Evolutionary conservation across 1,139 yeast species (phyloP).

Genomic region (Pichia sp.): DNA sequence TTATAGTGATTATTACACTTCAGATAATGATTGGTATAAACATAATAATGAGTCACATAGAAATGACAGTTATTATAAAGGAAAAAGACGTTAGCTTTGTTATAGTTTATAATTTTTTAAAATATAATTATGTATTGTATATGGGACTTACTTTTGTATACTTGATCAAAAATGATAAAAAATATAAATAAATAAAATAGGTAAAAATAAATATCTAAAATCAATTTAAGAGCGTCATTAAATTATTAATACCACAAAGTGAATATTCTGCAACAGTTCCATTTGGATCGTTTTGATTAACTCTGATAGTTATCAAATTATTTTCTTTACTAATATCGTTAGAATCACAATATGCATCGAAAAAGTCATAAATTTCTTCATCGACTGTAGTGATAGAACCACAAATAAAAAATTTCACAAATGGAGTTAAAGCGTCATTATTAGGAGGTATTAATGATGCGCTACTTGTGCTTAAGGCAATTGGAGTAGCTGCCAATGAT

Average conservation of each 20-base stretch:
- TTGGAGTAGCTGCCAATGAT: neutral
- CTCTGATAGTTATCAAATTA: constrained; percentile 58
- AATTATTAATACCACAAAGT: constrained; percentile 72
- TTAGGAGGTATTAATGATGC: neutral
- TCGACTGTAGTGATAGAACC: constrained; percentile 68
- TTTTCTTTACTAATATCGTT: constrained; percentile 27
- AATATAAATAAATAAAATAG: neutral
- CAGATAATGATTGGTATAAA: constrained; percentile 2
- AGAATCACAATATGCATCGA: constrained; percentile 31
- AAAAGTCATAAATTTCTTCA: constrained; percentile 62
- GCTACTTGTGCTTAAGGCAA: neutral
- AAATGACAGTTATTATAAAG: constrained; percentile 1
- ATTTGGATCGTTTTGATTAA: constrained; percentile 41
- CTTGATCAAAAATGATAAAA: neutral
- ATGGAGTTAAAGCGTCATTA: constrained; percentile 6
- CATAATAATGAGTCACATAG: neutral
- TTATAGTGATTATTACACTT: neutral
- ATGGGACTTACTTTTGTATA: neutral
- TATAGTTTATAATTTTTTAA: neutral
- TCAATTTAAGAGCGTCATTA: constrained; percentile 44
- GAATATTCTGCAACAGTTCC: constrained; percentile 50
- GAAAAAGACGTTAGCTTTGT: neutral
- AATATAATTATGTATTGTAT: neutral
- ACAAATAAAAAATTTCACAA: constrained; percentile 46
- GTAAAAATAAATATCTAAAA: neutral